Base-by-base conservation (phyloP, 768 basidiomycete genomes). In the Boletus pseudo-olivaceus region DNA sequence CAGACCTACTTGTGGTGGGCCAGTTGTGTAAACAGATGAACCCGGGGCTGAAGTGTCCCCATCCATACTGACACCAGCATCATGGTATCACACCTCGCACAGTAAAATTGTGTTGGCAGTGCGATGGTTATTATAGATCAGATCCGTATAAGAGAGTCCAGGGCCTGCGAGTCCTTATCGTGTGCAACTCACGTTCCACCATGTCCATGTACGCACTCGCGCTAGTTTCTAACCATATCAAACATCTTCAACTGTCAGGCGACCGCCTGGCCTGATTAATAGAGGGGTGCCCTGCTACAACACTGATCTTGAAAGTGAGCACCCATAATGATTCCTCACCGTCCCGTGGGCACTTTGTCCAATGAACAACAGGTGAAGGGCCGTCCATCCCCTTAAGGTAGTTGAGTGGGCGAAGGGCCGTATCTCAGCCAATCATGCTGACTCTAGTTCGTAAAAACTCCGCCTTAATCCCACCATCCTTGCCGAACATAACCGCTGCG, bases 381-480 rank as follows among this genome's bases (percentile, higher is more conserved):
- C 5, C 14, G 45, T 20, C 20, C 20, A 46, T 33, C 8, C 44
- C 19, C 20, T 4, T 30, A 6, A 19, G 19, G 10, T 17, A 17
- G 27, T 10, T n/a, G 26, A 8, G 43, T 19, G 45, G 30, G 30
- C 27, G 10, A 10, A 6, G 29, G 15, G 23, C 1, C 1, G 0
- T 7, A 11, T 29, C 44, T 19, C 33, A 34, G 34, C 34, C n/a
- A 17, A 42, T 12, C 5, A 19, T 41, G 39, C 49, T 53, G 57
- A 40, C 12, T 29, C 20, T 4, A 54, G 40, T 67, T 62, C 56
- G 56, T 10, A 49, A 7, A 0, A 51, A 49, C 64, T 67, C 64
- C 67, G 67, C 61, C 58, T 48, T 26, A 69, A 68, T 42, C 51
- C 44, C 56, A 39, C 53, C 39, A 11, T 15, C 20, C 15, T 5